Evolutionary conservation across 2,329 filamentous ascomycete genomes (phyloP), one percentile per base, ranked within the genome.

Genomic region (Uncinocarpus reesii): DNA sequence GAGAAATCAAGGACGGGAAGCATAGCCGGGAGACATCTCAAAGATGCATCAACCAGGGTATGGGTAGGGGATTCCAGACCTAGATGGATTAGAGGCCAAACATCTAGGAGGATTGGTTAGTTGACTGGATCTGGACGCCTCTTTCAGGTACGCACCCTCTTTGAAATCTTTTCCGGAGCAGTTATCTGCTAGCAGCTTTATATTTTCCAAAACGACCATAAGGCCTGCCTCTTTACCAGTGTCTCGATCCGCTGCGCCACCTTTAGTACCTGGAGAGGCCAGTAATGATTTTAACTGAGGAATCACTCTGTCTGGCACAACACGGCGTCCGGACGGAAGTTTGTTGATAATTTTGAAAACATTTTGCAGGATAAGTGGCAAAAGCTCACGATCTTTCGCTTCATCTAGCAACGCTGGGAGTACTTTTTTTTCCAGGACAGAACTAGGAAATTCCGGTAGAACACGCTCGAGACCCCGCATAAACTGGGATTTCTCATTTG

Each of bases 341-440:
- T 85, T 75, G 47, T 83, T 79, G 45, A 95, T 73, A 31, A 96
- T 93, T 52, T 86, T 88, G 68, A 98, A 95, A 18, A 95, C 75
- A 54, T 95, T 96, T 52, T 92, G 86, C 16, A 98, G 69, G 29
- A 96, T 87, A 35, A 90, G 70, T 0, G 89, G 82, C 4, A 95
- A 71, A 1, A 96, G 74, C 36, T 95, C 89, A 43, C 80, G 83
- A 59, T 98, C 92, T 61, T 98, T 96, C 64, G 88, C 80, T 66
- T 98, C 90, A 47, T 98, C 92, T 2, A 98, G 69, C 38, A 98
- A 67, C 0, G 85, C 89, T 0, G 87, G 88, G 2, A 98, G 70
- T 6, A 98, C 76, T 65, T 98, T 98, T 70, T 88, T 95, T 62
- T 95, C 92, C 63, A 96, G 79, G 1, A 98, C 89, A 0, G 86